Evolutionary conservation across 306 rosid species (phyloP).

Genomic region (Malus fusca): DNA sequence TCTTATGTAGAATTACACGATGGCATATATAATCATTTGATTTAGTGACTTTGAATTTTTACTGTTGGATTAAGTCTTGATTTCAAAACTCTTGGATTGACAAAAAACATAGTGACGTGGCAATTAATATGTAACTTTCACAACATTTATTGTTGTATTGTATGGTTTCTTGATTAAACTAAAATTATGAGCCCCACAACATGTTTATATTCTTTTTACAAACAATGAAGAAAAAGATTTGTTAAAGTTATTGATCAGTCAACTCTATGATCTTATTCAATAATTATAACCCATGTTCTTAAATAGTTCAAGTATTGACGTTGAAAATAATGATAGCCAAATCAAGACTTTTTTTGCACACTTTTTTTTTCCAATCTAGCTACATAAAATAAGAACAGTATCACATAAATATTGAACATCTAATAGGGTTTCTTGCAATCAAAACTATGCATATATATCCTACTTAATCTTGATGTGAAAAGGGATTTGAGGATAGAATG

Average conservation of each 20-base stretch:
- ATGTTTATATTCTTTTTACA: not conserved
- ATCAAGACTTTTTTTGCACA: slow-evolving; percentile 2
- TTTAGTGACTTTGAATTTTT: not conserved
- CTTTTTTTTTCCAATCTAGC: slow-evolving; percentile 4
- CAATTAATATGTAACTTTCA: not conserved
- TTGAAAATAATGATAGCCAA: not conserved
- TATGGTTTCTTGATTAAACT: not conserved
- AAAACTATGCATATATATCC: not conserved
- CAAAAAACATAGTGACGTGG: not conserved
- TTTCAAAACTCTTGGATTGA: not conserved
- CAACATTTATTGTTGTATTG: not conserved
- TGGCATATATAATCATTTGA: not conserved
- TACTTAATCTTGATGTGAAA: not conserved
- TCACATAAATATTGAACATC: not conserved
- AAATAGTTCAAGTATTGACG: not conserved
- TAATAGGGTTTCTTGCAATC: not conserved
- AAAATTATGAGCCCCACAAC: not conserved
- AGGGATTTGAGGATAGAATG: slow-evolving; percentile 6
- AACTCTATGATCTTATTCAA: not conserved
- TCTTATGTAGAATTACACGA: not conserved
- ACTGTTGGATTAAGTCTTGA: not conserved
- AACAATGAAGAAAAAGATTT: not conserved
- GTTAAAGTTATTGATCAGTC: not conserved
- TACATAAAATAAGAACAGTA: not conserved
- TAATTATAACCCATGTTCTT: not conserved